A percentile compares a stretch with the other conserved stretches of the same genome.
Evolutionary conservation across 1,139 yeast species (phyloP).

Genomic region (Blastobotrys raffinosifermentans): DNA sequence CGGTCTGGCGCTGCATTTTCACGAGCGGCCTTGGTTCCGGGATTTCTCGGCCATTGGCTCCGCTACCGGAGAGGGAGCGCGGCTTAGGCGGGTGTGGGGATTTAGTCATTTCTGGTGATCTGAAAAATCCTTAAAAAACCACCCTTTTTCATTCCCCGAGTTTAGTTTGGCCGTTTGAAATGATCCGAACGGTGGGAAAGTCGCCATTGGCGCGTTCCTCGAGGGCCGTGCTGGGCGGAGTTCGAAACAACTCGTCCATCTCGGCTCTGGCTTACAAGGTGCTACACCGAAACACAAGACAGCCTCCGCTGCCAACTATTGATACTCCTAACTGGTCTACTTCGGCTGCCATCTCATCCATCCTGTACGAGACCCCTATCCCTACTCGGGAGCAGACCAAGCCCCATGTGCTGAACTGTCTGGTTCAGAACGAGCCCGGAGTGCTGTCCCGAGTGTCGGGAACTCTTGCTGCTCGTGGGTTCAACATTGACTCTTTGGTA

Average conservation of each 20-base stretch:
- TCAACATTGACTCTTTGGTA: constrained; percentile 93
- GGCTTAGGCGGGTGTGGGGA: no score
- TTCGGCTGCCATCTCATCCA: constrained; percentile 91
- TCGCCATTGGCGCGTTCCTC: no score
- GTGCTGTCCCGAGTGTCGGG: constrained; percentile 91
- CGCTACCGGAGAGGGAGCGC: no score
- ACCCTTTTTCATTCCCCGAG: no score
- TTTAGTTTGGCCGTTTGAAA: no score
- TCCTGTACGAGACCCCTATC: constrained; percentile 87
- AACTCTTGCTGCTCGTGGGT: constrained; percentile 95
- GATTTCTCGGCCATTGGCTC: no score
- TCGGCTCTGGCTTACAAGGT: constrained; percentile 93
- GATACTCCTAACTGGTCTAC: constrained; percentile 96
- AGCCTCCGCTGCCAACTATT: constrained; percentile 91
- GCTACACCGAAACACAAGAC: constrained; percentile 69
- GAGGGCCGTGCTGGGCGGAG: no score
- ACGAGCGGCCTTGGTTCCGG: no score
- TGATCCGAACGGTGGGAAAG: no score
- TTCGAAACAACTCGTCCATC: constrained; percentile 47
- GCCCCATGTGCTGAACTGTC: constrained; percentile 89
- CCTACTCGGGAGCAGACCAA: constrained; percentile 42
- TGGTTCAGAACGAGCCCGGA: constrained; percentile 98
- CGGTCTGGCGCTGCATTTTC: no score
- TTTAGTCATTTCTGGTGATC: no score
- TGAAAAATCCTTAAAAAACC: no score